phyloP scores from a whole-genome alignment of 1,284 basidiomycete species.

The Ceratobasidium sp. region DNA sequence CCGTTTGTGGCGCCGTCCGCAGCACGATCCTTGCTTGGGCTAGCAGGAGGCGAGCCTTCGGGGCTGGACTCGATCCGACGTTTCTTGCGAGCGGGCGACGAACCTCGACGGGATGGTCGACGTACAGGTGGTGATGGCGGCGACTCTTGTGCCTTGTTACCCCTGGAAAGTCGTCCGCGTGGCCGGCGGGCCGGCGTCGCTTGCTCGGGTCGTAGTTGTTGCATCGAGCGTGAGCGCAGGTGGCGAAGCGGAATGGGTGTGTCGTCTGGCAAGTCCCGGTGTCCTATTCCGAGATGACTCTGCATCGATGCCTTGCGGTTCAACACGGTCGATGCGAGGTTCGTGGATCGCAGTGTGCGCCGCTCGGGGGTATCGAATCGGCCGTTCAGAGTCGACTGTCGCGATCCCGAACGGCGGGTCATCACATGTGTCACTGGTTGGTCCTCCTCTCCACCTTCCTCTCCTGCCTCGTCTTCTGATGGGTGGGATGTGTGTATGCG shows the following conservation, averaged over 20 bases:
- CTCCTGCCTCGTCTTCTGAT: slow-evolving; percentile 57
- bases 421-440: slow-evolving; percentile 17
- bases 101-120: slow-evolving; percentile 14
- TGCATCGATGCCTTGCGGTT: slow-evolving; percentile 35
- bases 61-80: slow-evolving; percentile 43
- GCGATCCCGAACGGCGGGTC: slow-evolving; percentile 31
- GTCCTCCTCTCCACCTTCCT: slow-evolving; percentile 52
- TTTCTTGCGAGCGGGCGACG: slow-evolving; percentile 40
- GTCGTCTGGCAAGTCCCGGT: slow-evolving; percentile 37
- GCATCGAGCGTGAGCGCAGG: slow-evolving; percentile 47
- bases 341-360: slow-evolving; percentile 25
- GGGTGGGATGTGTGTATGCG: slow-evolving; percentile 30
- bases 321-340: slow-evolving; percentile 9
- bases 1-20: slow-evolving; percentile 52
- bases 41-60: slow-evolving; percentile 25
- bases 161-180: slow-evolving; percentile 16
- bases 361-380: slow-evolving; percentile 38
- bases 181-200: slow-evolving; percentile 53
- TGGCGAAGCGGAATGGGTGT: slow-evolving; percentile 48
- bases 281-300: slow-evolving; percentile 32
- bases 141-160: background rate
- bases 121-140: slow-evolving; percentile 9
- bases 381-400: slow-evolving; percentile 23
- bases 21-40: slow-evolving; percentile 49
- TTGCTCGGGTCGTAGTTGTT: slow-evolving; percentile 52